Base-by-base conservation (phyloP, 345 rosid species). In the Rhodamnia argentea region DNA sequence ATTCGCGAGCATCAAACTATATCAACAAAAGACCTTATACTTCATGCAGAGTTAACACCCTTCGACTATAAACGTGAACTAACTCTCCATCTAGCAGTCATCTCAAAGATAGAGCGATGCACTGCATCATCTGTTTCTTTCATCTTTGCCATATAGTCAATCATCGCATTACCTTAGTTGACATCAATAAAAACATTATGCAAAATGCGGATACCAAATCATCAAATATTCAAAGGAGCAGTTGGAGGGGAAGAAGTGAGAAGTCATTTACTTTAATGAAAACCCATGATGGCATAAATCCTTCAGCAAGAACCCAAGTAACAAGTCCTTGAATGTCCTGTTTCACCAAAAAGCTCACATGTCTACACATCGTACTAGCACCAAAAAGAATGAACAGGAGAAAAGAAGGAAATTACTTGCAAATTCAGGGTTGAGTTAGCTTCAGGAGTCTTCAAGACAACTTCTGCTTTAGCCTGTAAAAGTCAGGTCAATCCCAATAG, bases 281-380 rank as follows among this genome's bases (percentile, higher is more conserved):
- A 10, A 93, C 94, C 99, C 99, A 97, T 7, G 97, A 89, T 37
- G 99, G 99, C 98, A 95, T 96, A 87, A 83, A 91, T 29, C 99
- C 99, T 85, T 97, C 96, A 32, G 92, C 95, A 88, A 97, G 95
- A 86, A 97, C 99, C 99, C 99, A 97, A n/a, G 98, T 94, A 55
- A 97, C 96, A 90, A 97, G 98, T 81, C 98, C 99, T 86, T 95
- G 98, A 88, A 97, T 92, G 83, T 97, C 99, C 99, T 96, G 88
- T 82, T 55, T 85, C 90, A 91, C 29, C 74, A 89, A 44, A 85
- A 54, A 87, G 52, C 37, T 81, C 51, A 57, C 37, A n/a, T 44
- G 4, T n/a, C 59, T 57, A 55, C 85, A 53, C 13, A 20, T 57
- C 56, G 26, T 24, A 44, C 76, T 15, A 58, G 23, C 52, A 70